Conservation (phyloP, 495 filamentous ascomycete genomes). For the Usnea hakonensis region DNA sequence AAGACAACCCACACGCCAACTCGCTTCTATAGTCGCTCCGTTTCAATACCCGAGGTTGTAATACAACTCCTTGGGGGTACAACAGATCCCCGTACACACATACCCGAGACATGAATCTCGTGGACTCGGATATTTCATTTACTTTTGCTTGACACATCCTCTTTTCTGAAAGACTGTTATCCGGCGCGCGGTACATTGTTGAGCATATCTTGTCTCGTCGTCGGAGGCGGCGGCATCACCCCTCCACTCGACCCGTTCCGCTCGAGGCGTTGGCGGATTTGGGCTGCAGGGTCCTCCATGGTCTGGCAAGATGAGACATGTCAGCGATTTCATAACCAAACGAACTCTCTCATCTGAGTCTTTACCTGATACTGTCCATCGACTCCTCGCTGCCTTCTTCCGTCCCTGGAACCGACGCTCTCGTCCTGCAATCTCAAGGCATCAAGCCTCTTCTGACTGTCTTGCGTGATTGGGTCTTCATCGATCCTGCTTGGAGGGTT, state of each 20-base stretch:
- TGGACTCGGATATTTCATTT: constrained; percentile 5
- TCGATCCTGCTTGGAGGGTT: constrained; percentile 51
- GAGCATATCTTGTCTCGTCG: constrained; percentile 22
- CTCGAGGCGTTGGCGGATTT: constrained; percentile 21
- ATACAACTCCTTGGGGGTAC: background rate
- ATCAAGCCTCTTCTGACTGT: constrained; percentile 76
- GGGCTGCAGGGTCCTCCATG: constrained; percentile 20
- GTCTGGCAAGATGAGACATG: constrained; percentile 1
- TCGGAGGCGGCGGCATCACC: constrained; percentile 15
- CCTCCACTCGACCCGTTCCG: constrained; percentile 18
- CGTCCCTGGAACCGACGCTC: constrained; percentile 36
- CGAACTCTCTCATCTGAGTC: constrained; percentile 17
- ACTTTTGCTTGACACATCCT: background rate
- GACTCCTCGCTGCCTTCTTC: constrained; percentile 39
- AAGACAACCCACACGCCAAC: constrained; percentile 2
- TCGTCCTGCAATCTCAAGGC: constrained; percentile 79
- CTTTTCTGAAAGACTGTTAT: background rate
- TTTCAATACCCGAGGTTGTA: background rate
- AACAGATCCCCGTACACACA: background rate
- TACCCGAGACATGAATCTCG: background rate
- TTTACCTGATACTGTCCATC: constrained; percentile 36
- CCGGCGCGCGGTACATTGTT: constrained; percentile 21
- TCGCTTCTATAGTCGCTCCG: constrained; percentile 8
- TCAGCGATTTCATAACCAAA: background rate
- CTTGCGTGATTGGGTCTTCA: constrained; percentile 69